phyloP scores from a whole-genome alignment of 768 basidiomycete species.

The Leccinum pellstonianum region DNA sequence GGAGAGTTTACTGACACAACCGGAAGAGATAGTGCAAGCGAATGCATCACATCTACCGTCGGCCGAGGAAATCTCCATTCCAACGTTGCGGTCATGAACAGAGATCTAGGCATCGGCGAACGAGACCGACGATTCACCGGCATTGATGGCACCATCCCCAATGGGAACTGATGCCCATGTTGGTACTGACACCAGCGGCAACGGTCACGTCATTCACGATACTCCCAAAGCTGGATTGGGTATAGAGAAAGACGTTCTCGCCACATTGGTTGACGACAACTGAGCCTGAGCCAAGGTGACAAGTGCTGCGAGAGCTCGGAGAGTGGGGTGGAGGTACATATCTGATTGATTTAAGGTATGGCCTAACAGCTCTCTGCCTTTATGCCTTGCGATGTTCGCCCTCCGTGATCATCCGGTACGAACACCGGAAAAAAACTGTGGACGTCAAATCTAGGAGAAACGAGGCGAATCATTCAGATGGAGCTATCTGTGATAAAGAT shows the following conservation, averaged over 20 bases:
- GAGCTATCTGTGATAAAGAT: background rate
- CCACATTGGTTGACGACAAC: conserved; percentile 27
- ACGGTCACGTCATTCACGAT: conserved; percentile 30
- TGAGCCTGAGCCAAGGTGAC: conserved; percentile 15
- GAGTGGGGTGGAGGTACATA: background rate
- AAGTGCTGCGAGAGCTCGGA: background rate
- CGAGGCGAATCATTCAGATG: conserved; percentile 1
- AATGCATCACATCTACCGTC: conserved; percentile 26
- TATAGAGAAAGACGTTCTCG: conserved; percentile 30
- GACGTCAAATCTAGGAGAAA: background rate
- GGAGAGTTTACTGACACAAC: conserved; percentile 25
- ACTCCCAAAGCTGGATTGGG: conserved; percentile 29
- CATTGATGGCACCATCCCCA: conserved; percentile 34
- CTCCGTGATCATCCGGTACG: background rate
- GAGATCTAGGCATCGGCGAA: background rate
- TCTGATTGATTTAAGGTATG: background rate
- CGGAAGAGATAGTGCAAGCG: conserved; percentile 31
- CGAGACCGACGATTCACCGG: conserved; percentile 14
- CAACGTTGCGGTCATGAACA: conserved; percentile 27
- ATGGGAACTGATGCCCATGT: conserved; percentile 32
- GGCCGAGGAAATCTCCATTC: conserved; percentile 33
- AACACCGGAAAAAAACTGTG: background rate
- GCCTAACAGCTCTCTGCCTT: background rate
- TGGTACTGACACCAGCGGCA: conserved; percentile 18
- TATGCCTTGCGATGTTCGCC: conserved; percentile 7